Evolutionary conservation across 228 moss, liverwort and hornwort species (phyloP).

Genomic region (Sphagnum fallax): DNA sequence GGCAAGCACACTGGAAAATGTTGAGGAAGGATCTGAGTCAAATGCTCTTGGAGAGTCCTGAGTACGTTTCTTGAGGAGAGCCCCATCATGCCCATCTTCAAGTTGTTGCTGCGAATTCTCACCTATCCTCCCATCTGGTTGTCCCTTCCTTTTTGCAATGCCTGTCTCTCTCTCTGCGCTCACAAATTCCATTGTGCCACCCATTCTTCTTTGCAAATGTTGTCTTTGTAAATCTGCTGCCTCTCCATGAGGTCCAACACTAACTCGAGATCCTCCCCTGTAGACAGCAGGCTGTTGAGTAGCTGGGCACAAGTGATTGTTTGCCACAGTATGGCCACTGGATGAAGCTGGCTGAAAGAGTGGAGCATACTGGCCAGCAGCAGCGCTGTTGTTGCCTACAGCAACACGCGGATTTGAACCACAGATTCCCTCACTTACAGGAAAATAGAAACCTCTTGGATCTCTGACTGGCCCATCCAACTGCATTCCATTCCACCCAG

Average conservation of each 20-base stretch:
- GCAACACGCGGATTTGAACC: constrained; percentile 23
- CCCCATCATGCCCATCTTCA: constrained; percentile 19
- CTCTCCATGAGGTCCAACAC: constrained; percentile 2
- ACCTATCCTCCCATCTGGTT: too few relatives aligned
- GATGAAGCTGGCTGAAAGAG: neutral
- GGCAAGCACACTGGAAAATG: constrained; percentile 2
- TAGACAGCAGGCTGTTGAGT: constrained; percentile 6
- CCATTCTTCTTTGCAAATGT: neutral
- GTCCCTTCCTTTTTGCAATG: too few relatives aligned
- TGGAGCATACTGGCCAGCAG: neutral
- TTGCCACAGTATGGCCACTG: neutral
- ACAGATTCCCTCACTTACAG: constrained; percentile 24
- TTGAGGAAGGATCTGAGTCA: constrained; percentile 5
- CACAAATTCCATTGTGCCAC: too few relatives aligned
- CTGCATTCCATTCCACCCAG: too few relatives aligned
- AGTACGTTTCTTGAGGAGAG: constrained; percentile 24
- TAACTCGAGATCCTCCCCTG: constrained; percentile 8
- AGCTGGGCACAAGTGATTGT: neutral
- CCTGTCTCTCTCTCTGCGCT: too few relatives aligned
- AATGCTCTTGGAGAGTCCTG: constrained; percentile 14
- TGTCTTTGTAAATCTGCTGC: constrained; percentile 3
- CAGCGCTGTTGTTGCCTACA: constrained; percentile 1
- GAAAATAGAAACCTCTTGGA: constrained; percentile 7
- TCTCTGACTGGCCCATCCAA: constrained; percentile 7
- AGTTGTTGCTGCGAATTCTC: neutral